Conservation (phyloP, 768 basidiomycete species). For the Mycena alexandri region DNA sequence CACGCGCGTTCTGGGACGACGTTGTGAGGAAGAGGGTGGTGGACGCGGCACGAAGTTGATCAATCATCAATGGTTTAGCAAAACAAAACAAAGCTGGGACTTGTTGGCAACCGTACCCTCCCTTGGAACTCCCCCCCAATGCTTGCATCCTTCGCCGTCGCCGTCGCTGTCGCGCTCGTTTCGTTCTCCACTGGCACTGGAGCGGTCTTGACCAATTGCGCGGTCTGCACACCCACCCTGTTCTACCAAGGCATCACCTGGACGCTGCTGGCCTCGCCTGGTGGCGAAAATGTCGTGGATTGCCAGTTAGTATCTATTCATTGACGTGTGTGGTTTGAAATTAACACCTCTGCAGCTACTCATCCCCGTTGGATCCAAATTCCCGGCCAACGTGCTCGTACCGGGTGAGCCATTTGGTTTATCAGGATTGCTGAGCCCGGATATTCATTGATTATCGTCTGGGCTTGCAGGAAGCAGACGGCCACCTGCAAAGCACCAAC, state of each 20-base stretch:
- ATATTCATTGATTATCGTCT: conserved; percentile 7
- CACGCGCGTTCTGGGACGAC: no score
- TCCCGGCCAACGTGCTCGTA: conserved; percentile 10
- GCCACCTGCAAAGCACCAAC: conserved; percentile 15
- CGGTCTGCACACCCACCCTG: conserved; percentile 11
- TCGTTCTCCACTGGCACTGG: conserved; percentile 16
- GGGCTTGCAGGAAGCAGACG: conserved; percentile 11
- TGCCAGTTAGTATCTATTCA: conserved; percentile 11
- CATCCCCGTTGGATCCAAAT: conserved; percentile 4
- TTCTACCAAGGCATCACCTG: conserved; percentile 19
- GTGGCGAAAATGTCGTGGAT: conserved; percentile 18
- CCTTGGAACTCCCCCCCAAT: conserved; percentile 7
- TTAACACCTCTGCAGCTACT: conserved; percentile 13
- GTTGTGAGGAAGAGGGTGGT: no score
- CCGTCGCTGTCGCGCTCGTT: conserved; percentile 15
- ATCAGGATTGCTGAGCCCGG: conserved; percentile 3
- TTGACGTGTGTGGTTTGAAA: no score
- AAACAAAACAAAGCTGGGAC: no score
- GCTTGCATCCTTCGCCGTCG: conserved; percentile 2
- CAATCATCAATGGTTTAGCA: no score
- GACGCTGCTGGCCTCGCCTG: conserved; percentile 3
- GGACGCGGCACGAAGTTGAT: no score
- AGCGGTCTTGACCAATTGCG: conserved; percentile 16
- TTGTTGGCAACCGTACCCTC: no score
- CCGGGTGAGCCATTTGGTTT: conserved; percentile 4